Percentiles rank a stretch among this genome's conserved stretches.
Conservation (phyloP, 352 stramenopile species). For the Globisporangium mamillatum region DNA sequence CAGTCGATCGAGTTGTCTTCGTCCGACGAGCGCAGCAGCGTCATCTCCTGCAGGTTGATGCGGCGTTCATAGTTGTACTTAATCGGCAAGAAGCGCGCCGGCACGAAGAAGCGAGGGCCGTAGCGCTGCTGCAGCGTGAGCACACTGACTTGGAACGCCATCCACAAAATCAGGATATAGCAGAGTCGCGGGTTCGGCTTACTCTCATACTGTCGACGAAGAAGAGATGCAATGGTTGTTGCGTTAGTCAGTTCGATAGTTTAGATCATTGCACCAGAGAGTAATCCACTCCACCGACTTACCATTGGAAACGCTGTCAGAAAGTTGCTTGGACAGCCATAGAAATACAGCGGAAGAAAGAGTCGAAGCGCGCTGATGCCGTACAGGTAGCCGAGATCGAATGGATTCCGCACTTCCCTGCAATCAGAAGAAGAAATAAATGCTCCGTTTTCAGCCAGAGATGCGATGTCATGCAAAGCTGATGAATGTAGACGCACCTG, state of each 20-base stretch:
- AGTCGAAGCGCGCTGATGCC: constrained; percentile 92
- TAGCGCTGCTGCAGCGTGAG: constrained; percentile 91
- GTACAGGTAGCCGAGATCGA: constrained; percentile 94
- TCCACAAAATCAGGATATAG: constrained; percentile 86
- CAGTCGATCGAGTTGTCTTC: constrained; percentile 75
- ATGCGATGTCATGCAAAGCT: background rate
- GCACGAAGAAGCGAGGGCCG: constrained; percentile 95
- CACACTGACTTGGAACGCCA: constrained; percentile 90
- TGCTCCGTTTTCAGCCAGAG: background rate
- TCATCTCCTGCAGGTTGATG: constrained; percentile 65
- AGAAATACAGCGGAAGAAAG: constrained; percentile 96
- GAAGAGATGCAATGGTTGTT: background rate
- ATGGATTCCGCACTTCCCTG: constrained; percentile 90
- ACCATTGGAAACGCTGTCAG: constrained; percentile 81
- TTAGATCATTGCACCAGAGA: background rate
- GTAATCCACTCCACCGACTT: constrained; percentile 11
- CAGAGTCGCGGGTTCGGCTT: constrained; percentile 66
- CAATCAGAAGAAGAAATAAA: background rate
- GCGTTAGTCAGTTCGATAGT: background rate
- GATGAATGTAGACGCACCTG: constrained; percentile 37
- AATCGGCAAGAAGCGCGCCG: constrained; percentile 92
- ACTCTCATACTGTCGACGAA: constrained; percentile 55
- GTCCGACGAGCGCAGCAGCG: constrained; percentile 48
- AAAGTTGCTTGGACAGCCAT: constrained; percentile 93
- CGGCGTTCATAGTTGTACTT: constrained; percentile 97